These are phyloP conservation scores for Tetragonia tetragonoides DNA, from an alignment of 148 eudicot species.

Conservation along the genomic window DNA sequence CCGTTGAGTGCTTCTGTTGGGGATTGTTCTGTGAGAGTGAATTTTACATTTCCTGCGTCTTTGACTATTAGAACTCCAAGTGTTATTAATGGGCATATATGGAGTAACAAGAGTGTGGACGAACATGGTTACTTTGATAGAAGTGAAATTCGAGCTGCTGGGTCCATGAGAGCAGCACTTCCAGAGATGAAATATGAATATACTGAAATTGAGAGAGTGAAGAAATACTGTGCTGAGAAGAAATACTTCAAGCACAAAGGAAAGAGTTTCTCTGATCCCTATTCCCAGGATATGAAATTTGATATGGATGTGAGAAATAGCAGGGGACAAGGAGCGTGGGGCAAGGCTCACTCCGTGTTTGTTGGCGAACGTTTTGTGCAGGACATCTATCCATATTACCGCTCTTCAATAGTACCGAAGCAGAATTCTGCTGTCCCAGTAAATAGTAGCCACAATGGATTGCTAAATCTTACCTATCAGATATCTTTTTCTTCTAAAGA, in stretches of 20 bases:
- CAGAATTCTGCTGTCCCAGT: conserved; percentile 15
- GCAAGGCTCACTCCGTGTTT: conserved; percentile 63
- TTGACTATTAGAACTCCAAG: conserved; percentile 63
- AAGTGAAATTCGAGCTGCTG: conserved; percentile 41
- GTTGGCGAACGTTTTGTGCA: conserved; percentile 47
- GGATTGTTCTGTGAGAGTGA: conserved; percentile 70
- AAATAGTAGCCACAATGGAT: conserved; percentile 26
- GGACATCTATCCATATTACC: conserved; percentile 33
- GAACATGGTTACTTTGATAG: conserved; percentile 62
- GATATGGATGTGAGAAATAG: conserved; percentile 56
- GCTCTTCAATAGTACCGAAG: conserved; percentile 18
- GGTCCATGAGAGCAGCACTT: conserved; percentile 30
- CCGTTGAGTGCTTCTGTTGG: conserved; percentile 52
- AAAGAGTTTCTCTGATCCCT: conserved; percentile 51
- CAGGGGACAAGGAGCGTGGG: conserved; percentile 45
- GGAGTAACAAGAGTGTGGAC: conserved; percentile 57
- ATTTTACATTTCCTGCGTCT: conserved; percentile 51
- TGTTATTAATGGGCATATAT: conserved; percentile 59
- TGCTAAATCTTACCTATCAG: conserved; percentile 58
- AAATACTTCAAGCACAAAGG: conserved; percentile 30
- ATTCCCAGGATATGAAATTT: conserved; percentile 70
- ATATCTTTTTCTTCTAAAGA: conserved; percentile 31
- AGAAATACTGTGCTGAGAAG: conserved; percentile 41
- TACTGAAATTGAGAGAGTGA: conserved; percentile 40
- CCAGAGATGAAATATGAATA: conserved; percentile 55